phyloP scores from a whole-genome alignment of 2,329 filamentous ascomycete genomes.

The Aspergillus flavus region DNA sequence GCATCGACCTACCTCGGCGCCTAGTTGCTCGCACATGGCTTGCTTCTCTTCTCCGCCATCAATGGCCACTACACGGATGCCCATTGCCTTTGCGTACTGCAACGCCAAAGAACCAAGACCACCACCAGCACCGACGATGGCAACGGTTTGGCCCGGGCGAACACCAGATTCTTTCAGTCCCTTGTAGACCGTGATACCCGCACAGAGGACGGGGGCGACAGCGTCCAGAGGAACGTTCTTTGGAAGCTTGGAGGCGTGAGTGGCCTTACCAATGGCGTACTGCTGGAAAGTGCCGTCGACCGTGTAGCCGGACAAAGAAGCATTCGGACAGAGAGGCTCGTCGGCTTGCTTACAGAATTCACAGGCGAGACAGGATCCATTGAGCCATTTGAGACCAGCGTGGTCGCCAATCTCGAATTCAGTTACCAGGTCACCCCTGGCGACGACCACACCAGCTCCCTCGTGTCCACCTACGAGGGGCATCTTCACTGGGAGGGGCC shows the following conservation, averaged over 20 bases:
- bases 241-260: constrained; percentile 80
- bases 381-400: constrained; percentile 90
- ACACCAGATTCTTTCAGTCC: constrained; percentile 82
- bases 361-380: constrained; percentile 82
- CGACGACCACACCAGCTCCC: constrained; percentile 81
- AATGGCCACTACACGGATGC: constrained; percentile 76
- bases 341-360: constrained; percentile 79
- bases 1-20: constrained; percentile 52
- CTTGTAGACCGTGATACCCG: constrained; percentile 87
- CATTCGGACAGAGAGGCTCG: constrained; percentile 78
- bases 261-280: constrained; percentile 84
- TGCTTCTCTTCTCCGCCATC: constrained; percentile 82
- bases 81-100: constrained; percentile 93
- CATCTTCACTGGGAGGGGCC: constrained; percentile 80
- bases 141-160: constrained; percentile 74
- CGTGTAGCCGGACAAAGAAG: constrained; percentile 83
- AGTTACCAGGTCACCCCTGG: constrained; percentile 72
- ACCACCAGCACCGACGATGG: constrained; percentile 84
- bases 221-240: constrained; percentile 75
- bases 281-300: constrained; percentile 94
- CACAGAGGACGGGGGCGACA: constrained; percentile 79
- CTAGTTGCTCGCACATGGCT: constrained; percentile 66
- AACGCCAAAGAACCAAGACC: constrained; percentile 77
- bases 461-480: constrained; percentile 82
- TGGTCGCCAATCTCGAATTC: constrained; percentile 82